Conservation (phyloP, 2,329 filamentous ascomycete species). For the Bipolaris victoriae region DNA sequence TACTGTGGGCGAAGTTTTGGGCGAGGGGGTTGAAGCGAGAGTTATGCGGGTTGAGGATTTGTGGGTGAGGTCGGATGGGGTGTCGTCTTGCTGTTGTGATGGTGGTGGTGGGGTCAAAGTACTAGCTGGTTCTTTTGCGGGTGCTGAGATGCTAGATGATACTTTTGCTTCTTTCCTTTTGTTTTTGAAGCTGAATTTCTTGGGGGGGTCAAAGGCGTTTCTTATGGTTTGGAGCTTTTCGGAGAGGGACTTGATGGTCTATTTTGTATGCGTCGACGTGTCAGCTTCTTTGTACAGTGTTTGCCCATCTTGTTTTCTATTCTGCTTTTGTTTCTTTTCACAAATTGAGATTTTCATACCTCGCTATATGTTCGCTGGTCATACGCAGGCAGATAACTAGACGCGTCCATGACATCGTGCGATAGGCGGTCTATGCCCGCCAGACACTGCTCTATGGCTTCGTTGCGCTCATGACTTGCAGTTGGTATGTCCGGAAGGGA, state of each 20-base stretch:
- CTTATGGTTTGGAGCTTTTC: constrained; percentile 77
- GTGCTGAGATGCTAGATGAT: constrained; percentile 13
- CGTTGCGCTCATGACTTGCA: constrained; percentile 72
- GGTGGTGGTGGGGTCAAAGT: constrained; percentile 43
- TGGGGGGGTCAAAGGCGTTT: constrained; percentile 69
- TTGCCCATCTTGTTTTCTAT: constrained; percentile 48
- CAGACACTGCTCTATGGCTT: constrained; percentile 81
- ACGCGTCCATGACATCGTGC: constrained; percentile 82
- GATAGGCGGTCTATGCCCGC: constrained; percentile 80
- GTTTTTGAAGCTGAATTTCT: constrained; percentile 82
- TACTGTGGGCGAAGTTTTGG: constrained; percentile 75
- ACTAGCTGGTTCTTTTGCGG: constrained; percentile 23
- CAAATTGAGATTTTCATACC: constrained; percentile 78
- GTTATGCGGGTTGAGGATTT: constrained; percentile 67
- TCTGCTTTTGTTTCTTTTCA: constrained; percentile 59
- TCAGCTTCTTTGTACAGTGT: neutral
- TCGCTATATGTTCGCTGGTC: constrained; percentile 87
- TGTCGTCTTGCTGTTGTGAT: constrained; percentile 19
- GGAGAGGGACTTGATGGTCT: constrained; percentile 80
- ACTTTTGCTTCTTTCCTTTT: constrained; percentile 58
- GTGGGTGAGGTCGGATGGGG: constrained; percentile 19
- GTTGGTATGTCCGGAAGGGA: constrained; percentile 66
- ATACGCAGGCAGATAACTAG: constrained; percentile 82
- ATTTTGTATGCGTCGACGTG: constrained; percentile 42
- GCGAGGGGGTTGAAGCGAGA: constrained; percentile 71